Conservation (phyloP, 192 early-diverging fungal genomes). For the Geranomyces michiganensis region DNA sequence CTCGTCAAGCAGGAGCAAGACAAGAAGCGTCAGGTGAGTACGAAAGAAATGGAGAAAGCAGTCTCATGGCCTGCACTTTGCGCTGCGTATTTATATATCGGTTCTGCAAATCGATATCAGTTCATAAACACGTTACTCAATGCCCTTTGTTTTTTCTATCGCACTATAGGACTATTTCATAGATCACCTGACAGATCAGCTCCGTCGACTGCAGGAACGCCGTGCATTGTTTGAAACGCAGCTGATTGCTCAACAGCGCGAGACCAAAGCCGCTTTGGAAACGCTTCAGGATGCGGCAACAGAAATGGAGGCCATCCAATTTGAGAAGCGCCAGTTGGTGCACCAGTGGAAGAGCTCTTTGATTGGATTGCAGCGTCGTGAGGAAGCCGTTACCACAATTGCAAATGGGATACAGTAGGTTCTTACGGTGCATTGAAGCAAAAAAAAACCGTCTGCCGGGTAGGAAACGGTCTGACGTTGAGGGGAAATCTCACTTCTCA, state of each 20-base stretch:
- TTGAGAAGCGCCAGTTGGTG: conserved; percentile 63
- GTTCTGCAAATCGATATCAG: no score
- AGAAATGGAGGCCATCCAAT: conserved; percentile 70
- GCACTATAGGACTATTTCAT: conserved; percentile 59
- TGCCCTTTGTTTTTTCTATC: not conserved
- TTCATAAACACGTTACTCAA: no score
- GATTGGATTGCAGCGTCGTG: conserved; percentile 56
- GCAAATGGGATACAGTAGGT: conserved; percentile 48
- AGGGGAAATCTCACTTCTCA: not conserved
- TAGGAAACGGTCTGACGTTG: no score
- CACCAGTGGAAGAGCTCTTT: conserved; percentile 65
- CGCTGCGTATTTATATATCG: no score
- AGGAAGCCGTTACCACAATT: conserved; percentile 54
- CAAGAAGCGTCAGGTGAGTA: conserved; percentile 61
- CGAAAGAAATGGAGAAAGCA: no score
- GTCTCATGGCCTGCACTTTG: no score
- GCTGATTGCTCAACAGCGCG: conserved; percentile 56
- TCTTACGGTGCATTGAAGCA: not conserved
- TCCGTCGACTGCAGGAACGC: conserved; percentile 56
- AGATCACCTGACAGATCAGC: conserved; percentile 58
- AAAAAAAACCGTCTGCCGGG: conserved; percentile 2
- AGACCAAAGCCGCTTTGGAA: conserved; percentile 58
- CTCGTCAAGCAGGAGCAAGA: conserved; percentile 60
- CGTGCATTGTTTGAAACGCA: conserved; percentile 59
- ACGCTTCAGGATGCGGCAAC: conserved; percentile 62